Evolutionary conservation across 495 filamentous ascomycete species (phyloP).

Genomic region (Penicillium cataractarum): DNA sequence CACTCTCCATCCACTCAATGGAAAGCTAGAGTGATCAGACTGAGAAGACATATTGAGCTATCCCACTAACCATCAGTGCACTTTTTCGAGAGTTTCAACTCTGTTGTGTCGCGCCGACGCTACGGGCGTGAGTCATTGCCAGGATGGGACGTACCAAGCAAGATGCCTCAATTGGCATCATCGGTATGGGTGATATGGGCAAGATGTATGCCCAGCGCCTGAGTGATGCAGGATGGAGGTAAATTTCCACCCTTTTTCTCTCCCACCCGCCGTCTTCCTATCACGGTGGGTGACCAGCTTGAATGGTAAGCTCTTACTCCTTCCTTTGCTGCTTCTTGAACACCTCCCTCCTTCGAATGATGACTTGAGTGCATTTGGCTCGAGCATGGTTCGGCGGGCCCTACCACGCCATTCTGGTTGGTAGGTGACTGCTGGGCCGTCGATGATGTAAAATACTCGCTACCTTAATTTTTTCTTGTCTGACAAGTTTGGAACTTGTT

Average conservation of each 20-base stretch:
- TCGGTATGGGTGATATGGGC: slow-evolving; percentile 99
- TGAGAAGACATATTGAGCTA: slow-evolving; percentile 3
- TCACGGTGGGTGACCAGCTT: slow-evolving; percentile 10
- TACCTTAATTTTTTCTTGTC: slow-evolving; percentile 90
- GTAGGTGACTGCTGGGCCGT: slow-evolving; percentile 52
- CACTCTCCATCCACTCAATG: slow-evolving; percentile 12
- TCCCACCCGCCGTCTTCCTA: slow-evolving; percentile 15
- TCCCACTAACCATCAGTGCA: slow-evolving; percentile 6
- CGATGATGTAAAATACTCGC: slow-evolving; percentile 97
- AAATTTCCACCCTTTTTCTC: slow-evolving; percentile 40
- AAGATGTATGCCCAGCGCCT: slow-evolving; percentile 95
- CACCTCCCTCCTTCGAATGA: slow-evolving; percentile 60
- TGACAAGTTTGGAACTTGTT: slow-evolving; percentile 52
- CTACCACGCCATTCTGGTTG: slow-evolving; percentile 57
- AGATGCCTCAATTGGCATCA: slow-evolving; percentile 80
- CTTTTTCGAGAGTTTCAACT: neutral
- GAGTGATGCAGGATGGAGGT: slow-evolving; percentile 95
- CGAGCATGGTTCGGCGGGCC: slow-evolving; percentile 72
- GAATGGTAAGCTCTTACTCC: slow-evolving; percentile 37
- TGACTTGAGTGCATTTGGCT: slow-evolving; percentile 99
- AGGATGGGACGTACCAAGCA: slow-evolving; percentile 57
- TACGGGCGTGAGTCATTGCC: slow-evolving; percentile 12
- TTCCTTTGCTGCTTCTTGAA: slow-evolving; percentile 15
- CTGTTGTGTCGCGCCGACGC: neutral
- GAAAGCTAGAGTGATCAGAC: neutral